These are phyloP conservation scores for Citrullus mucosospermus DNA, from an alignment of 306 rosid genomes.

Conservation along the genomic window DNA sequence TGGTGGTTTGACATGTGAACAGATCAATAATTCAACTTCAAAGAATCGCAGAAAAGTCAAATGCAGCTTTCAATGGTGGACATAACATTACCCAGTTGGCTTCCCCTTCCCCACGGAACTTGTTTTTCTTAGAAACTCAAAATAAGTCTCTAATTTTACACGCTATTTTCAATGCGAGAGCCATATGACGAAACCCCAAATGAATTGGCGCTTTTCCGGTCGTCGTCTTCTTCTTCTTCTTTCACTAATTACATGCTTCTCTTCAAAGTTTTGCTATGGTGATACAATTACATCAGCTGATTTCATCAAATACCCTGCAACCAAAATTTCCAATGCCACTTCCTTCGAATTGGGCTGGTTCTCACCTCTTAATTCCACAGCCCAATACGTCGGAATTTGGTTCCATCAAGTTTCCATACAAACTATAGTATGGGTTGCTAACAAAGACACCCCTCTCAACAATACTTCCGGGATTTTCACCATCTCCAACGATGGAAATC, in stretches of 20 bases:
- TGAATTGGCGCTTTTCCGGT: neutral
- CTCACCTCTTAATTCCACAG: neutral
- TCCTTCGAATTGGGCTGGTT: slow-evolving; percentile 15
- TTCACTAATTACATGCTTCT: neutral
- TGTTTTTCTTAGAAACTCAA: too few species aligned
- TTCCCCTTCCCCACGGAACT: neutral
- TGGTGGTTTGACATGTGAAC: too few species aligned
- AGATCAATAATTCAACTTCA: neutral
- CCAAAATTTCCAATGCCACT: neutral
- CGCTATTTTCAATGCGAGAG: neutral
- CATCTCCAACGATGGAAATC: slow-evolving; percentile 7
- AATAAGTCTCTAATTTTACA: too few species aligned
- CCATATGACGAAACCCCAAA: neutral
- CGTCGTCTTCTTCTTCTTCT: neutral
- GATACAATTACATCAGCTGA: slow-evolving; percentile 1
- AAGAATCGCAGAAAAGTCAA: neutral
- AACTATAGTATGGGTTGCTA: slow-evolving; percentile 11
- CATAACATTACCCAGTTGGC: neutral
- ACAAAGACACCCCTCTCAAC: slow-evolving; percentile 8
- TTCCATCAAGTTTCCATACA: neutral
- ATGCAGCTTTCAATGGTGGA: neutral
- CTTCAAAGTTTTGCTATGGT: neutral
- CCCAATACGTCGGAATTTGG: slow-evolving; percentile 16
- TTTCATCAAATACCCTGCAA: neutral
- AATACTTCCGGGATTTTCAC: slow-evolving; percentile 9